phyloP scores from a whole-genome alignment of 345 rosid genomes.

The Cardamine resedifolia region DNA sequence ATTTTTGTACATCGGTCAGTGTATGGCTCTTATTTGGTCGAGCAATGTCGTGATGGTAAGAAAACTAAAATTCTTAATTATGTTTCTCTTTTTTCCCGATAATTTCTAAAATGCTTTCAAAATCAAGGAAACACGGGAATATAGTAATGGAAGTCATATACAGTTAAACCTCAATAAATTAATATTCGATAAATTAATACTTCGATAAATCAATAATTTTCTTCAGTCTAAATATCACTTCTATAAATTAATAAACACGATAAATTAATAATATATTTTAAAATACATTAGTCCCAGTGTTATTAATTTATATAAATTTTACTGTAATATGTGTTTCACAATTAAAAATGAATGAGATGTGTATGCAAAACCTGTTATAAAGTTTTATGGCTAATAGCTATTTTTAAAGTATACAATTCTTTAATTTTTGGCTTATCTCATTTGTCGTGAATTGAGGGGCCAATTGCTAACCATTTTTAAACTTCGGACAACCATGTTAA shows the following conservation, averaged over 20 bases:
- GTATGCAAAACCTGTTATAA: not conserved
- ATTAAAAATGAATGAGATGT: not conserved
- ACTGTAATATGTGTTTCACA: not conserved
- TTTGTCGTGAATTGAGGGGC: not conserved
- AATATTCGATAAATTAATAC: too few species aligned
- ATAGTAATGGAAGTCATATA: too few species aligned
- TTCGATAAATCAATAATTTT: too few species aligned
- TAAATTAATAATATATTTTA: too few species aligned
- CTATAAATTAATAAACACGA: too few species aligned
- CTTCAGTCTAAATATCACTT: too few species aligned
- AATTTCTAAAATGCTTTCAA: not conserved
- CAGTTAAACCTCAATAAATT: too few species aligned
- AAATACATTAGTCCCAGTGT: too few species aligned
- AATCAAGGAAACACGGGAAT: not conserved
- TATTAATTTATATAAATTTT: too few species aligned
- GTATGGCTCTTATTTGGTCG: not conserved
- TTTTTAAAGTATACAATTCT: not conserved
- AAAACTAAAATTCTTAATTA: not conserved
- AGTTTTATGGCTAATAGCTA: not conserved
- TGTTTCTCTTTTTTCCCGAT: not conserved
- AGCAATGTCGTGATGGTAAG: not conserved
- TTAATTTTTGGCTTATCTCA: not conserved
- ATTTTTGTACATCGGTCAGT: not conserved
- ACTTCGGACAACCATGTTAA: not conserved
- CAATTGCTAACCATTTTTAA: not conserved